These are phyloP conservation scores for Alternaria gansuensis DNA, from an alignment of 2,329 filamentous ascomycete genomes.

Conservation along the genomic window DNA sequence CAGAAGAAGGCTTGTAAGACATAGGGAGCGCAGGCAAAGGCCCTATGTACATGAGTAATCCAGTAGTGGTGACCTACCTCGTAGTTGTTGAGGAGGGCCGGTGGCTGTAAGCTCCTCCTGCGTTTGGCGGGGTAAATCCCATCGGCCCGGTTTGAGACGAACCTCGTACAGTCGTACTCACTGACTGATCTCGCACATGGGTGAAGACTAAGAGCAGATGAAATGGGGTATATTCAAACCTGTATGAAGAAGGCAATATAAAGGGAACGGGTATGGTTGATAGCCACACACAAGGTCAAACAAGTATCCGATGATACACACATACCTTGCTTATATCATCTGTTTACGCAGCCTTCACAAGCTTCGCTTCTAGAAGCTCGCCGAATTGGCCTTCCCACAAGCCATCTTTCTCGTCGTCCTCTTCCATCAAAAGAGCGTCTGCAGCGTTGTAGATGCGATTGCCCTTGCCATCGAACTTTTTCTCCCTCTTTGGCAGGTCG, in stretches of 20 bases:
- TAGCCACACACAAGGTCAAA: background rate
- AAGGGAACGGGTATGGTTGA: background rate
- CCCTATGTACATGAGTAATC: background rate
- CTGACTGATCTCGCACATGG: background rate
- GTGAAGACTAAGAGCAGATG: background rate
- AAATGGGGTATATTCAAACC: conserved; percentile 12
- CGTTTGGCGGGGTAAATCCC: conserved; percentile 32
- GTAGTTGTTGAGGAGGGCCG: background rate
- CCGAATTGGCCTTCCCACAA: conserved; percentile 39
- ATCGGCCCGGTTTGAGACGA: conserved; percentile 1
- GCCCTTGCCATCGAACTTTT: conserved; percentile 72
- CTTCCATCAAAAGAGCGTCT: conserved; percentile 45
- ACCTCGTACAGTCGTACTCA: background rate
- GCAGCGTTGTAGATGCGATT: conserved; percentile 76
- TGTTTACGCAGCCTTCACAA: conserved; percentile 36
- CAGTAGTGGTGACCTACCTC: background rate
- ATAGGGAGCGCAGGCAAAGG: background rate
- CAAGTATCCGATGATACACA: background rate
- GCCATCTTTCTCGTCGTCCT: conserved; percentile 40
- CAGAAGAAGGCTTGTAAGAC: background rate
- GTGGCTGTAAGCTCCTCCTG: conserved; percentile 8
- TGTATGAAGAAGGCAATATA: conserved; percentile 9
- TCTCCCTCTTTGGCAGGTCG: conserved; percentile 68
- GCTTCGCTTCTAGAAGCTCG: conserved; percentile 44
- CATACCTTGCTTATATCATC: background rate